These are phyloP conservation scores for Paramecium tetraurelia DNA, from an alignment of 73 alveolate species.

Conservation along the genomic window DNA sequence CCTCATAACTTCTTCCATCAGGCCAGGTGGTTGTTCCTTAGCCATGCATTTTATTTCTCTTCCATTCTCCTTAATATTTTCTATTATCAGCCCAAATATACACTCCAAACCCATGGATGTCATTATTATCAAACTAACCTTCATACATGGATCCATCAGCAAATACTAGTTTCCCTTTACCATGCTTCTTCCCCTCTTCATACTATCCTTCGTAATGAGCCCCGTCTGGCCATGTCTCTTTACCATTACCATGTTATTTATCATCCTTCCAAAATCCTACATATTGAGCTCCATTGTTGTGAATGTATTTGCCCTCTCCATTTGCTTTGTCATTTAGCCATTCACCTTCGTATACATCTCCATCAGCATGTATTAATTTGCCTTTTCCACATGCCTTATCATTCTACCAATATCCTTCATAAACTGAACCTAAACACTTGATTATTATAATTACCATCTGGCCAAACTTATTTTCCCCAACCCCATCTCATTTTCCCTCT, in stretches of 20 bases:
- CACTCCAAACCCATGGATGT: constrained; percentile 50
- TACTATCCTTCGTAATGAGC: constrained; percentile 69
- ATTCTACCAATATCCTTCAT: constrained; percentile 59
- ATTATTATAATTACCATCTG: constrained; percentile 54
- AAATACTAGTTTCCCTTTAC: constrained; percentile 58
- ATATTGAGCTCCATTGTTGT: constrained; percentile 78
- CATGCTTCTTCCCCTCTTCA: constrained; percentile 63
- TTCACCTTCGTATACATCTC: constrained; percentile 64
- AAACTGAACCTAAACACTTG: not conserved
- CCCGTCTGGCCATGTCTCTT: constrained; percentile 75
- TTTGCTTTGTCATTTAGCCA: constrained; percentile 64
- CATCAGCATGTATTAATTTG: constrained; percentile 51
- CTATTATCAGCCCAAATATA: constrained; percentile 56
- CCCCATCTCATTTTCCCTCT: constrained; percentile 67
- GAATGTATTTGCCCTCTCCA: constrained; percentile 79
- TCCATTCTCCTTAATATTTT: constrained; percentile 55
- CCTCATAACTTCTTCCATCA: constrained; percentile 79
- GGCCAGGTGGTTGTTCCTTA: constrained; percentile 70
- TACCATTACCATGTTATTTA: constrained; percentile 80
- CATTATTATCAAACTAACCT: constrained; percentile 61
- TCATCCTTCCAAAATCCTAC: constrained; percentile 83
- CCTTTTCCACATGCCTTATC: constrained; percentile 60
- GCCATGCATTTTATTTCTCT: constrained; percentile 58
- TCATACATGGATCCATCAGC: constrained; percentile 62
- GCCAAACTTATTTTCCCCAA: constrained; percentile 71